Evolutionary conservation across 441 rosid genomes (phyloP).

Genomic region (Hura crepitans): DNA sequence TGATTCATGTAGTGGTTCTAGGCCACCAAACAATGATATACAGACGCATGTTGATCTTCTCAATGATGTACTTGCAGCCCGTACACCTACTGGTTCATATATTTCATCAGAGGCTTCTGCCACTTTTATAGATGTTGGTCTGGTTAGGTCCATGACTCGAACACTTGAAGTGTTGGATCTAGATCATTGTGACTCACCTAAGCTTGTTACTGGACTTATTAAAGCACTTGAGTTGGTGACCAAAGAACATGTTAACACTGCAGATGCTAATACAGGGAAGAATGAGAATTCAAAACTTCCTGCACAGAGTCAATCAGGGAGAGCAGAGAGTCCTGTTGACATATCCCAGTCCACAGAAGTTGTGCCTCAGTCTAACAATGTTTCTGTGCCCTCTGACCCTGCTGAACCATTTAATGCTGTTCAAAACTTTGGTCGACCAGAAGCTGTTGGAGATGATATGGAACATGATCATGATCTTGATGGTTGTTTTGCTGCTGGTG

Average conservation of each 20-base stretch:
- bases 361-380: conserved; percentile 55
- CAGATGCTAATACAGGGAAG: conserved; percentile 51
- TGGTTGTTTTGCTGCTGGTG: conserved; percentile 61
- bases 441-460: conserved; percentile 92
- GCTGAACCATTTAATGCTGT: conserved; percentile 50
- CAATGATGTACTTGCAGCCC: conserved; percentile 86
- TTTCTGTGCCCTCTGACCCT: conserved; percentile 51
- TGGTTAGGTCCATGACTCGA: conserved; percentile 70
- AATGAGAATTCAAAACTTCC: conserved; percentile 63
- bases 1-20: conserved; percentile 51
- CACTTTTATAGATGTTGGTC: conserved; percentile 86
- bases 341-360: conserved; percentile 53
- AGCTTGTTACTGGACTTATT: conserved; percentile 73
- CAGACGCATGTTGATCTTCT: conserved; percentile 75
- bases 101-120: conserved; percentile 90
- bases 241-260: conserved; percentile 82
- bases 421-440: conserved; percentile 64
- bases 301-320: conserved; percentile 48
- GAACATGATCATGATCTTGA: conserved; percentile 95
- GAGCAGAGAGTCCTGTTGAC: conserved; percentile 56
- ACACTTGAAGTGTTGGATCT: conserved; percentile 90
- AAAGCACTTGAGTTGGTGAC: conserved; percentile 94
- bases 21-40: conserved; percentile 60
- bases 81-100: conserved; percentile 78
- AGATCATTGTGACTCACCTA: conserved; percentile 83